Base-by-base conservation (phyloP, 1,284 basidiomycete species). In the Erythrobasidium hasegawianum region DNA sequence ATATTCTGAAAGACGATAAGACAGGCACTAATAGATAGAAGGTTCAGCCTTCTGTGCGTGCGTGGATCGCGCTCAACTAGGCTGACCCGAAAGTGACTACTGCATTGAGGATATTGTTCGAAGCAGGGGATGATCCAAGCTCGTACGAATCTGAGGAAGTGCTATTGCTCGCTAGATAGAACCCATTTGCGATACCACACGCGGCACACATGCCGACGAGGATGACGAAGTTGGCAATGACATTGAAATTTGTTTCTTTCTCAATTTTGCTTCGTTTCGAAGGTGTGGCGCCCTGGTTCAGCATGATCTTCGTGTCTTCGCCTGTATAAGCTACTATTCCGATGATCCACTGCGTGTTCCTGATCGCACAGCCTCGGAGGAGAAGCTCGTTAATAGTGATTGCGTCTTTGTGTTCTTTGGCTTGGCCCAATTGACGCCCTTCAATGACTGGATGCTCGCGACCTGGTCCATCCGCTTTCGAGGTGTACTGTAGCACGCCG, bases 201-300 rank as follows among this genome's bases (percentile, higher is more conserved):
- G 86, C 77, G 9, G 85, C 72, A 77, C 93, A 97, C 81, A 97
- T 90, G 47, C 83, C 62, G 53, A 88, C 77, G 60, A 97, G 81
- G 66, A 97, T 79, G 60, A 84, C 79, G 75, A 97, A 97, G 79
- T 97, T 97, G 81, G 95, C 89, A 60, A 94, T 80, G 71, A 97
- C 94, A 76, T 97, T 97, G 82, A 93, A 95, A 77, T 96, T 97
- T n/a, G 95, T 97, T 81, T 97, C 94, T 79, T 86, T 88, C 80
- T 97, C 93, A 75, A 97, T 96, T 82, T 96, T 97, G 74, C 87
- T 89, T 64, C 90, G 87, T 76, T 97, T 97, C 18, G 89, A 91
- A 0, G 77, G 78, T 2, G 78, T 79, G 50, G 75, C 75, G 67
- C 75, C 68, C 40, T 75, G 72, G 74, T 97, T 98, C 71, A 97